A percentile compares a stretch with the other conserved stretches of the same genome.
phyloP scores from a whole-genome alignment of 225 moss, liverwort and hornwort genomes.

The Climacium dendroides region DNA sequence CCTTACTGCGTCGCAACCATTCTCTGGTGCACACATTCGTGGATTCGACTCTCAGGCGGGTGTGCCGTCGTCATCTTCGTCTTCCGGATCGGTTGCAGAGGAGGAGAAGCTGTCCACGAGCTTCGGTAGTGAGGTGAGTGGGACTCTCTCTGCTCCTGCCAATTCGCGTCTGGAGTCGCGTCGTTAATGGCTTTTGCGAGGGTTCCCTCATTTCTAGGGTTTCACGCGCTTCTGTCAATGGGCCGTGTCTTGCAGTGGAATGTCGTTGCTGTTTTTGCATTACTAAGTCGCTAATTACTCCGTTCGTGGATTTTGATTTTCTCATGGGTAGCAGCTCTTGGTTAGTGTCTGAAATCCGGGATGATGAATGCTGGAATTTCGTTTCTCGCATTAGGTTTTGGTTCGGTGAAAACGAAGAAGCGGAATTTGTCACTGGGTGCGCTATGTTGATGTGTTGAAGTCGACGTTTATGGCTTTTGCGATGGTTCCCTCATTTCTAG shows the following conservation, averaged over 20 bases:
- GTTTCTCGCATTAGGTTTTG: not conserved
- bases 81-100: slow-evolving; percentile 10
- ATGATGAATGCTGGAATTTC: not conserved
- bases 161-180: not conserved
- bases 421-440: not conserved
- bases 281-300: not conserved
- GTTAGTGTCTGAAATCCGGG: not conserved
- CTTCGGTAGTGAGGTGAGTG: slow-evolving; percentile 16
- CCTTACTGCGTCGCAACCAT: not conserved
- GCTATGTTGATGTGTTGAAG: not conserved
- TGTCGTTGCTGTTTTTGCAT: not conserved
- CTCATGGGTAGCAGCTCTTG: not conserved
- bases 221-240: not conserved
- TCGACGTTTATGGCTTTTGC: not conserved
- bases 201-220: not conserved
- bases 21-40: not conserved
- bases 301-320: not conserved
- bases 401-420: not conserved
- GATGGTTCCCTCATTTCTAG: not conserved
- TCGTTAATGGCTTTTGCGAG: not conserved
- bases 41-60: not conserved
- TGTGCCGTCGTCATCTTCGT: not conserved
- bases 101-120: slow-evolving; percentile 12
- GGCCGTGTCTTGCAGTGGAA: not conserved
- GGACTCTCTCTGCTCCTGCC: not conserved